These are phyloP conservation scores for Apocynum venetum DNA, from an alignment of 257 asterid genomes.

Conservation along the genomic window DNA sequence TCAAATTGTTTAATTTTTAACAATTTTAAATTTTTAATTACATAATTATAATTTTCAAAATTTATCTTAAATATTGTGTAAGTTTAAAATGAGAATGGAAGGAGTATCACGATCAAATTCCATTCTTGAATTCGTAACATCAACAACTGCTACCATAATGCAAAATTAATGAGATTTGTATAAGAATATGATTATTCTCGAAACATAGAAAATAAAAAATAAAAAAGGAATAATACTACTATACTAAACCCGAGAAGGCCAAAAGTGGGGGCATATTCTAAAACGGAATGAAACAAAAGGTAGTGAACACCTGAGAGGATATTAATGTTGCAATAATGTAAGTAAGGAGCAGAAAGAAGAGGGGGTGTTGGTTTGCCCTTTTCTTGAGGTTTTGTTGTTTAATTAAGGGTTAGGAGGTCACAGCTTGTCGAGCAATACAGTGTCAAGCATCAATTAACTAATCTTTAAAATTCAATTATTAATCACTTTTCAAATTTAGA, in stretches of 20 bases:
- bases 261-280: constrained; percentile 19
- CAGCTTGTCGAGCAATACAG: constrained; percentile 57
- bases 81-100: too few species aligned
- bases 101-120: too few species aligned
- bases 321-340: not conserved
- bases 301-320: constrained; percentile 29
- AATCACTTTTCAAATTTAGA: constrained; percentile 24
- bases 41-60: too few species aligned
- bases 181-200: not conserved
- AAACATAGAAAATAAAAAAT: not conserved
- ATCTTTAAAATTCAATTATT: constrained; percentile 24
- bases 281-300: constrained; percentile 29
- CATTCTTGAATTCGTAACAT: too few species aligned
- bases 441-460: constrained; percentile 28
- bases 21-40: too few species aligned
- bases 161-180: not conserved
- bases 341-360: not conserved
- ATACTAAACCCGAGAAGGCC: not conserved
- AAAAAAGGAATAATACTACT: not conserved
- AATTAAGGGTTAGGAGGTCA: constrained; percentile 27
- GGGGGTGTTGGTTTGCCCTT: constrained; percentile 14
- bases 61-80: too few species aligned
- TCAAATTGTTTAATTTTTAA: too few species aligned
- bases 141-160: not conserved
- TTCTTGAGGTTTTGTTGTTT: not conserved